These are phyloP conservation scores for Athelia psychrophila DNA, from an alignment of 1,284 basidiomycete species.

Conservation along the genomic window DNA sequence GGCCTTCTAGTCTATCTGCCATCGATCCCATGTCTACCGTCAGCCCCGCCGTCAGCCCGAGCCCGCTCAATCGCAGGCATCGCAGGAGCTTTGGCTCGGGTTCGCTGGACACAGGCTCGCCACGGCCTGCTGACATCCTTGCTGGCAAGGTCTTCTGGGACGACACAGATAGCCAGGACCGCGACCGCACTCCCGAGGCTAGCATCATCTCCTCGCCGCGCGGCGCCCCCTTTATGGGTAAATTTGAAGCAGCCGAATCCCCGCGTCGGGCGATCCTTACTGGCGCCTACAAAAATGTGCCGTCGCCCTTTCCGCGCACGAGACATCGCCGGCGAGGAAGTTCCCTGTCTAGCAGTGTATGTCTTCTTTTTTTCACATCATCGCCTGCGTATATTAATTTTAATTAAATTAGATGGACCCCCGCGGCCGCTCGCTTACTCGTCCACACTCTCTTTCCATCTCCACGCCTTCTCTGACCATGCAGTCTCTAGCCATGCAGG, in stretches of 20 bases:
- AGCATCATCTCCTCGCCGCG: constrained; percentile 18
- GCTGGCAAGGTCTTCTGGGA: constrained; percentile 53
- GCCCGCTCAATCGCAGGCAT: constrained; percentile 29
- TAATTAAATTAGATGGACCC: constrained; percentile 25
- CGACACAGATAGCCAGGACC: constrained; percentile 39
- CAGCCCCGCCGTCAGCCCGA: constrained; percentile 49
- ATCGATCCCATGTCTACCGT: constrained; percentile 74
- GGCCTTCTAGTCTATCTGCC: constrained; percentile 58
- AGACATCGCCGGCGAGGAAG: constrained; percentile 34
- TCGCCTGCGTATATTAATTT: constrained; percentile 2
- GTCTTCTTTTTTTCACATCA: constrained; percentile 18
- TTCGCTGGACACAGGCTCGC: constrained; percentile 33
- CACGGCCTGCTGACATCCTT: constrained; percentile 63
- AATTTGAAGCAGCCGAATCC: constrained; percentile 40
- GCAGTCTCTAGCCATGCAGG: constrained; percentile 10
- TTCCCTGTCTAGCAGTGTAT: constrained; percentile 33
- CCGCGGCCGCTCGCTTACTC: constrained; percentile 33
- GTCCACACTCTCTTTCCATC: constrained; percentile 21
- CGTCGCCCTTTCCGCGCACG: constrained; percentile 64
- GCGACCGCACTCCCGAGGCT: constrained; percentile 31
- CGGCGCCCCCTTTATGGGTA: constrained; percentile 51
- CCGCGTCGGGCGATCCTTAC: constrained; percentile 56
- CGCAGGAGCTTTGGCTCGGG: constrained; percentile 16
- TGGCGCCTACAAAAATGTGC: constrained; percentile 48
- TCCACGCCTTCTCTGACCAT: constrained; percentile 15